Conservation (phyloP, 495 filamentous ascomycete genomes). For the Glutinoglossum americanum region DNA sequence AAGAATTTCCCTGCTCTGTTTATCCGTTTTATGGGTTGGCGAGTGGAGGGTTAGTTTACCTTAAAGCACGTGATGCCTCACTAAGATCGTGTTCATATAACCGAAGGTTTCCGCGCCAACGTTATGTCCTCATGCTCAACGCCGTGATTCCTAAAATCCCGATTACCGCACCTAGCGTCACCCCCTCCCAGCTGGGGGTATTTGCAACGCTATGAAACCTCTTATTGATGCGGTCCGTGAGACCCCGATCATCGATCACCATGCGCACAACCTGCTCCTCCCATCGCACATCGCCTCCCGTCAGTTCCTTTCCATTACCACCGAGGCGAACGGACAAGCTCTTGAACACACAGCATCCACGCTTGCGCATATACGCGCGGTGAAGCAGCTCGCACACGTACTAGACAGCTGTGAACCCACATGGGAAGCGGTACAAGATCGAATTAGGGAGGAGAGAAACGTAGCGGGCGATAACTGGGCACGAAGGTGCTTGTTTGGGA, state of each 20-base stretch:
- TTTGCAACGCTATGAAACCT: neutral
- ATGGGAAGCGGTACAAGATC: conserved; percentile 41
- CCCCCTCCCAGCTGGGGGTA: too few relatives aligned
- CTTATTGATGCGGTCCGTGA: conserved; percentile 23
- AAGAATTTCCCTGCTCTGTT: too few relatives aligned
- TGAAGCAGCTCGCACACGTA: conserved; percentile 41
- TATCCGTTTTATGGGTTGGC: too few relatives aligned
- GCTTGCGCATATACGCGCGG: conserved; percentile 48
- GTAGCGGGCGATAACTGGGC: conserved; percentile 36
- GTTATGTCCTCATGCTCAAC: too few relatives aligned
- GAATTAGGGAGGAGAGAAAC: conserved; percentile 30
- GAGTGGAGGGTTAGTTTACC: too few relatives aligned
- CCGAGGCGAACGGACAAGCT: conserved; percentile 51
- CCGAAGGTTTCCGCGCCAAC: too few relatives aligned
- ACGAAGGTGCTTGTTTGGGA: conserved; percentile 44
- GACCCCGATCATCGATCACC: conserved; percentile 72
- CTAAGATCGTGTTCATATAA: too few relatives aligned
- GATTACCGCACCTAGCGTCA: too few relatives aligned
- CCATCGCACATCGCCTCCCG: conserved; percentile 19
- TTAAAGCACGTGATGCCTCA: too few relatives aligned
- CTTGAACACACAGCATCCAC: conserved; percentile 35
- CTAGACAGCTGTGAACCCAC: conserved; percentile 33
- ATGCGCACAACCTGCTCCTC: conserved; percentile 59
- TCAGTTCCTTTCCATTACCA: conserved; percentile 36
- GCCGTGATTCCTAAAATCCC: too few relatives aligned